Evolutionary conservation across 2,329 filamentous ascomycete species (phyloP).

Genomic region (Diaporthe helianthi): DNA sequence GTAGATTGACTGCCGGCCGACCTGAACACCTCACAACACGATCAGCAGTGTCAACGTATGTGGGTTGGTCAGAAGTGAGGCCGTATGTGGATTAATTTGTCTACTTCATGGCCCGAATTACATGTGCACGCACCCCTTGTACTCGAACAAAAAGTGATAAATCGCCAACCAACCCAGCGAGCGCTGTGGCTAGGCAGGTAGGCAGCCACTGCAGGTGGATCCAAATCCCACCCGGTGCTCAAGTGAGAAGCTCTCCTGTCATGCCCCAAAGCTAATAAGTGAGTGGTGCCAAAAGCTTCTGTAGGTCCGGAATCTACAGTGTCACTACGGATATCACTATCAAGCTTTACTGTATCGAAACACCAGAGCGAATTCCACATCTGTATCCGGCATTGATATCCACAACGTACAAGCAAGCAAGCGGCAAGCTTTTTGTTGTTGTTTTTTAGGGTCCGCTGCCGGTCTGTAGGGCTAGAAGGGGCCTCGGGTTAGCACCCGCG

Average conservation of each 20-base stretch:
- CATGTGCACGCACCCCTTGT: too few relatives aligned
- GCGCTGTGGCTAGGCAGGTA: not conserved
- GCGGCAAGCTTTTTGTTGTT: not conserved
- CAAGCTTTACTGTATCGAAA: not conserved
- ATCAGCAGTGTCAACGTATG: not conserved
- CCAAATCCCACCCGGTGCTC: not conserved
- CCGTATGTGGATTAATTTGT: not conserved
- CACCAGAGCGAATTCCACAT: not conserved
- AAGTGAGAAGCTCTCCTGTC: slow-evolving; percentile 10
- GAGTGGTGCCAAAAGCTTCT: not conserved
- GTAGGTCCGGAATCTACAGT: not conserved
- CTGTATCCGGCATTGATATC: not conserved
- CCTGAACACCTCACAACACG: not conserved
- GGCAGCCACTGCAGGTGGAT: too few relatives aligned
- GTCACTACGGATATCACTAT: not conserved
- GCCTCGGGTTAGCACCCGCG: not conserved
- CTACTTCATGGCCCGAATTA: too few relatives aligned
- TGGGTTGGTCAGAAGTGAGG: not conserved
- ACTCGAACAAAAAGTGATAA: not conserved
- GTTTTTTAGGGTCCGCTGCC: too few relatives aligned
- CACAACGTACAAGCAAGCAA: not conserved
- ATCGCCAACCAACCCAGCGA: not conserved
- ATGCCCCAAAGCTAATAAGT: slow-evolving; percentile 14
- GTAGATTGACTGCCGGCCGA: not conserved
- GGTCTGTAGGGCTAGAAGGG: slow-evolving; percentile 6